Conservation (phyloP, 2,329 filamentous ascomycete genomes). For the Hymenotorrendiella dingleyae region DNA sequence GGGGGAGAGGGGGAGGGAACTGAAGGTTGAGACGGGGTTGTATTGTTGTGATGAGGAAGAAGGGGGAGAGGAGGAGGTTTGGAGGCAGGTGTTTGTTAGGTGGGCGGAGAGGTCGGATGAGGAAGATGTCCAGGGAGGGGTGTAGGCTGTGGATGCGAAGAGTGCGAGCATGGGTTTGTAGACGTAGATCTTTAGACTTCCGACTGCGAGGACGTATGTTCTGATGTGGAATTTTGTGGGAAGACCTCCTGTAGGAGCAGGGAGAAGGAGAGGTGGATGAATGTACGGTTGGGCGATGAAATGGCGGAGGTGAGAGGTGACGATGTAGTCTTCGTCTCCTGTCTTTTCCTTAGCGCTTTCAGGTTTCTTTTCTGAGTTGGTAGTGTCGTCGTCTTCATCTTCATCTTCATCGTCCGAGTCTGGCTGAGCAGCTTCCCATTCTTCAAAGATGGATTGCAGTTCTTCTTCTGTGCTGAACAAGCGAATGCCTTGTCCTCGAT, state of each 20-base stretch:
- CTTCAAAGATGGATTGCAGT: conserved; percentile 82
- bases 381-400: conserved; percentile 35
- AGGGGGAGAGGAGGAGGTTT: conserved; percentile 54
- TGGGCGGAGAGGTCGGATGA: conserved; percentile 61
- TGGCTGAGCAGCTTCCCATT: conserved; percentile 69
- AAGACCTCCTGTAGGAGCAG: conserved; percentile 36
- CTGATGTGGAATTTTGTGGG: conserved; percentile 90
- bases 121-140: conserved; percentile 47
- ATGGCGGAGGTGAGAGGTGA: conserved; percentile 86
- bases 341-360: too few relatives aligned
- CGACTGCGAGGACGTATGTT: conserved; percentile 79
- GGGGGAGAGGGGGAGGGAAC: conserved; percentile 45
- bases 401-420: conserved; percentile 62
- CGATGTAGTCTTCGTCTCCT: conserved; percentile 50
- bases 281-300: conserved; percentile 97
- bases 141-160: conserved; percentile 74
- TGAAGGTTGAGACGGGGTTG: conserved; percentile 65
- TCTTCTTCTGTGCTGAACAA: conserved; percentile 82
- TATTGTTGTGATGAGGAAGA: not conserved
- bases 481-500: conserved; percentile 86
- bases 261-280: conserved; percentile 73
- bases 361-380: conserved; percentile 42
- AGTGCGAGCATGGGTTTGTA: conserved; percentile 89
- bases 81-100: conserved; percentile 93
- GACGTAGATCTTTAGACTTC: conserved; percentile 75